These are phyloP conservation scores for Calonectria hawksworthii DNA, from an alignment of 2,329 filamentous ascomycete species.

Conservation along the genomic window DNA sequence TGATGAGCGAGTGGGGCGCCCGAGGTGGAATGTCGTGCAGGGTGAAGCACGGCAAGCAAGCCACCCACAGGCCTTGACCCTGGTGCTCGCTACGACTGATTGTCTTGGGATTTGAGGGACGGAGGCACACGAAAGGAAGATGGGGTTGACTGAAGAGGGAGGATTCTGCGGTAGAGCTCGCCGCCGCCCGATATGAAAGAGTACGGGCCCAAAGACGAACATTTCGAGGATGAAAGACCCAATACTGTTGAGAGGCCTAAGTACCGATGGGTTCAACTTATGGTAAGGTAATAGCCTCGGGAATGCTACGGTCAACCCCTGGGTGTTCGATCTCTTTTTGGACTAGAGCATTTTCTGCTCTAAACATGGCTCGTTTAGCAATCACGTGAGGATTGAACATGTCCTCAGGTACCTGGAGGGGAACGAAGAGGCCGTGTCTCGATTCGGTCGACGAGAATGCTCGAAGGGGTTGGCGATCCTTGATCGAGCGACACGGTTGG, in stretches of 20 bases:
- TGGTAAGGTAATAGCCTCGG: slow-evolving; percentile 38
- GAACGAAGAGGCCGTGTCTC: neutral
- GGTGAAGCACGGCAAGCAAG: slow-evolving; percentile 38
- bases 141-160: too few relatives aligned
- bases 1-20: slow-evolving; percentile 42
- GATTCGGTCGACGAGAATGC: slow-evolving; percentile 1
- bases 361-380: neutral
- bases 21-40: slow-evolving; percentile 45
- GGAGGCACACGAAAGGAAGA: neutral
- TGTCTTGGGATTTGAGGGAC: slow-evolving; percentile 1
- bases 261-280: slow-evolving; percentile 42
- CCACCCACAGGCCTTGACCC: slow-evolving; percentile 29
- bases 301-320: slow-evolving; percentile 38
- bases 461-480: neutral
- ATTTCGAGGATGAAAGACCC: slow-evolving; percentile 27
- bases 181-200: neutral
- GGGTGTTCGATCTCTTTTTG: slow-evolving; percentile 3
- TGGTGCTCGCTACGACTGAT: slow-evolving; percentile 21
- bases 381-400: slow-evolving; percentile 21
- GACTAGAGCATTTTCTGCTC: slow-evolving; percentile 5
- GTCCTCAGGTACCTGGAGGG: neutral
- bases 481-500: neutral
- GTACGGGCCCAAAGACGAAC: slow-evolving; percentile 10
- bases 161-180: neutral
- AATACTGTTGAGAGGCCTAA: slow-evolving; percentile 34